Evolutionary conservation across 371 early-diverging fungal genomes (phyloP).

Genomic region (Circinella minor): DNA sequence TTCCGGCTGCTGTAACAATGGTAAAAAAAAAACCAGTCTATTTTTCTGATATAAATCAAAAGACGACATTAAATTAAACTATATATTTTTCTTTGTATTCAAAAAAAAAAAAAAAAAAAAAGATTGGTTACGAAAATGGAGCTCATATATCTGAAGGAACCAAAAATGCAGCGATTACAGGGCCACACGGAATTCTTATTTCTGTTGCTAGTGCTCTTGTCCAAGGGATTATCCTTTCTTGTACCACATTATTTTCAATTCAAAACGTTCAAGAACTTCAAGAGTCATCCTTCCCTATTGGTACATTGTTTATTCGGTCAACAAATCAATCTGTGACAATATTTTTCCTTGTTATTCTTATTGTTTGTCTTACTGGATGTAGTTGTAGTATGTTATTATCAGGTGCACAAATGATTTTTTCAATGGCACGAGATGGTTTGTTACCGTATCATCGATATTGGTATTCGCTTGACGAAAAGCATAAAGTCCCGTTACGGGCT

Average conservation of each 20-base stretch:
- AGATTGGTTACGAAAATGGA: constrained; percentile 44
- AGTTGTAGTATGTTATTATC: constrained; percentile 22
- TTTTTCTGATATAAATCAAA: too few relatives aligned
- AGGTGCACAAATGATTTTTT: constrained; percentile 27
- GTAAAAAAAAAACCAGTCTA: constrained; percentile 6
- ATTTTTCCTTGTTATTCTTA: constrained; percentile 32
- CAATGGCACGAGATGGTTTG: constrained; percentile 32
- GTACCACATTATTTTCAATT: constrained; percentile 40
- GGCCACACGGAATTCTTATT: constrained; percentile 50
- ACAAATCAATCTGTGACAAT: constrained; percentile 19
- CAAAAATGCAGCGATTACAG: constrained; percentile 40
- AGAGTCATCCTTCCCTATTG: constrained; percentile 23
- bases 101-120: background rate
- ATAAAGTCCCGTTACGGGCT: constrained; percentile 23
- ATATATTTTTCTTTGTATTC: background rate
- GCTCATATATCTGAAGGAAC: constrained; percentile 55
- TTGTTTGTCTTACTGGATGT: constrained; percentile 26
- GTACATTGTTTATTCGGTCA: constrained; percentile 25
- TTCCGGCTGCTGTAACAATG: constrained; percentile 44
- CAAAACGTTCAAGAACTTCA: constrained; percentile 41
- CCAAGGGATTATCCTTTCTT: constrained; percentile 40
- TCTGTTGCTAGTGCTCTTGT: constrained; percentile 38
- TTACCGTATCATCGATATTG: constrained; percentile 27
- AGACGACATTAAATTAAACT: too few relatives aligned
- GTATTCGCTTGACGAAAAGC: constrained; percentile 23